Base-by-base conservation (phyloP, 2,329 filamentous ascomycete species). In the Hypoxylon sp. region DNA sequence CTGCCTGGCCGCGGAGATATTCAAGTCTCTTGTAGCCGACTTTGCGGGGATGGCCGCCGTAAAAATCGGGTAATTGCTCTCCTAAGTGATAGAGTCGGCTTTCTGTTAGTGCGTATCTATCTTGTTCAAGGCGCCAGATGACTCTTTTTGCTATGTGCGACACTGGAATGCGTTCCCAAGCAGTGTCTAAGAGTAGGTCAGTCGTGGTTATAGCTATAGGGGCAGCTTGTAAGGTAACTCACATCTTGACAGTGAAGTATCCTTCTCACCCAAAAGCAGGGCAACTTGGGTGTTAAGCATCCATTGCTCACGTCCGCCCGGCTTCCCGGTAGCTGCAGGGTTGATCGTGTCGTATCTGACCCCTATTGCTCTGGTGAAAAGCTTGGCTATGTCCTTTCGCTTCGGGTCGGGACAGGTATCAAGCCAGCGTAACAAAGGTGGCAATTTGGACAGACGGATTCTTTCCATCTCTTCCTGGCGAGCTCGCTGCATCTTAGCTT, bases 291-390 rank as follows among this genome's bases (percentile, higher is more conserved):
- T 88, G 73, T 91, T 91, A 54, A 91, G 83, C 61, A 91, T 78
- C 89, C 89, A 91, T 71, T 89, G 88, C 72, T 91, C 89, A 54
- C 88, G 84, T n/a, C 88, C 88, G 51, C 84, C 85, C 1, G 83
- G 72, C 10, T 84, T 86, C 6, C 85, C 85, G 5, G 84, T 87
- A 13, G 84, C 80, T 31, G 83, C 82, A 3, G 84, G 83, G 13
- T 83, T 83, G 63, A 91, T 89, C 3, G 88, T 90, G 76, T 91
- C 89, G 74, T 88, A 90, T 22, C 89, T 86, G 52, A 89, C 87
- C 14, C 89, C 89, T 71, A 87, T 84, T 68, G 90, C 86, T 51
- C 79, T 81, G 68, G 82, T 82, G 75, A 91, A 90, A 47, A 85
- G 84, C 57, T 84, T 80, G 3, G 88, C 87, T 53, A 88, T 75